These are phyloP conservation scores for Gracilaria domingensis DNA, from an alignment of 23 red algal species.

Conservation along the genomic window DNA sequence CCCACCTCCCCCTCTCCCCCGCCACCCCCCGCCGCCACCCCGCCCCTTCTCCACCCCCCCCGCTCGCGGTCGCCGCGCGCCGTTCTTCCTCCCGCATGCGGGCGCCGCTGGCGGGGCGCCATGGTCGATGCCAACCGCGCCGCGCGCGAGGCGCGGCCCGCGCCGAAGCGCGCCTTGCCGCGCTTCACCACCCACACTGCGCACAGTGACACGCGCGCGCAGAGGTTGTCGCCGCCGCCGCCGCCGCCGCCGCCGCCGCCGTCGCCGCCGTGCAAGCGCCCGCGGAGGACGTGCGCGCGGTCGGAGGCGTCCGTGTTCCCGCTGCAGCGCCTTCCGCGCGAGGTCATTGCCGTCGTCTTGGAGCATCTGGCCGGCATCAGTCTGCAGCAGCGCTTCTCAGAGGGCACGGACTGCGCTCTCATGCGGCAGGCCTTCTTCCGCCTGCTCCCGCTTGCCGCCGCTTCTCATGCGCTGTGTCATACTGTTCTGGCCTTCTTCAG, in stretches of 20 bases:
- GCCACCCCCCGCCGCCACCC: no score
- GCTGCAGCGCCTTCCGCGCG: not conserved
- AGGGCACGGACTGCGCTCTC: not conserved
- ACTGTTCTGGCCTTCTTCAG: not conserved
- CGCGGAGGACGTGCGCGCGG: not conserved
- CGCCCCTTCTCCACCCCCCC: no score
- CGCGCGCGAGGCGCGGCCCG: no score
- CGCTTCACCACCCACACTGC: not conserved
- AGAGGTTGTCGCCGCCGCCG: no score
- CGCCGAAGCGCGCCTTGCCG: not conserved
- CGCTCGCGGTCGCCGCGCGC: no score
- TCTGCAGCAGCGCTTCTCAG: not conserved
- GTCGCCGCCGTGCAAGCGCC: not conserved
- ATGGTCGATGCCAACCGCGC: no score
- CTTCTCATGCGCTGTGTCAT: not conserved
- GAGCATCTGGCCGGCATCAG: not conserved
- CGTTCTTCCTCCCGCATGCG: no score
- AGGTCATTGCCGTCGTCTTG: not conserved
- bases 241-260: no score
- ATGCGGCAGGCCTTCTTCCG: not conserved
- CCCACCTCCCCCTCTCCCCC: not conserved
- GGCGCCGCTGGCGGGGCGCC: no score
- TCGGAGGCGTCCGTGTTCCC: not conserved
- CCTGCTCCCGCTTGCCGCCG: not conserved
- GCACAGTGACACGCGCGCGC: not conserved